These are phyloP conservation scores for Fusarium irregulare DNA, from an alignment of 2,329 filamentous ascomycete genomes.

Conservation along the genomic window DNA sequence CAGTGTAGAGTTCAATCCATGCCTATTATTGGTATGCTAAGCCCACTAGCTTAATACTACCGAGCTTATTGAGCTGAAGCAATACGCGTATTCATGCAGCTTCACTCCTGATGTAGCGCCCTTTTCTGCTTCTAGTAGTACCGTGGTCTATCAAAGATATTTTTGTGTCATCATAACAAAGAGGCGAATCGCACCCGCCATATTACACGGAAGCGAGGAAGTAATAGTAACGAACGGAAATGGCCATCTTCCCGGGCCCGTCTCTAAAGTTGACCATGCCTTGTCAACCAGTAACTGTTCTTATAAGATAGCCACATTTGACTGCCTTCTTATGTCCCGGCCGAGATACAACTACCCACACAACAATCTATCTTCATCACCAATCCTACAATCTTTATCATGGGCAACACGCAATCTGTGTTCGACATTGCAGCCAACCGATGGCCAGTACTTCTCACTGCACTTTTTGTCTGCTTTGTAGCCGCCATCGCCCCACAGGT, in stretches of 20 bases:
- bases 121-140: not conserved
- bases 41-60: not conserved
- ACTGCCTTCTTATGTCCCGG: not conserved
- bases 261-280: not conserved
- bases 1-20: not conserved
- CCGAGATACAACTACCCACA: not conserved
- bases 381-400: not conserved
- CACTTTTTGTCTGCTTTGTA: not conserved
- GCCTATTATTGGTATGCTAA: not conserved
- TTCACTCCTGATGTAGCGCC: not conserved
- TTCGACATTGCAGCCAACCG: not conserved
- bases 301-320: not conserved
- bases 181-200: not conserved
- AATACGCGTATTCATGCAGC: not conserved
- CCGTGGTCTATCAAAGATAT: not conserved
- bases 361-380: not conserved
- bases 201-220: not conserved
- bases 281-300: not conserved
- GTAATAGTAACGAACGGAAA: not conserved
- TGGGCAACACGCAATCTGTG: slow-evolving; percentile 7
- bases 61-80: not conserved
- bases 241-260: not conserved
- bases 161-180: not conserved
- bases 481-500: not conserved
- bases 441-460: slow-evolving; percentile 5